phyloP scores from a whole-genome alignment of 2,329 filamentous ascomycete genomes.

The Sarocladium brachiariae region DNA sequence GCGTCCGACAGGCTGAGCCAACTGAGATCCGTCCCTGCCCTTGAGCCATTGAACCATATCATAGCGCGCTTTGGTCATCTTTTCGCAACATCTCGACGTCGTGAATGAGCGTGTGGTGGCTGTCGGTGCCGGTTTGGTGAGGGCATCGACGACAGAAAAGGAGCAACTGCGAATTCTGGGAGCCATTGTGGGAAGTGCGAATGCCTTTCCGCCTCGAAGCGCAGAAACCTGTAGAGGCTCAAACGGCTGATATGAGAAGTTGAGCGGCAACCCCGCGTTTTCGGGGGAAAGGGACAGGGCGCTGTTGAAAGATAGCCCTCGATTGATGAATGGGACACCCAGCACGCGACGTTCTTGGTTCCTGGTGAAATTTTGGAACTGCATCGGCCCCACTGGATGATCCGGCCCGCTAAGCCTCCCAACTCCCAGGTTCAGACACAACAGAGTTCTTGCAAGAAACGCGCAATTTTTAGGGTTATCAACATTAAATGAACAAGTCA shows the following conservation, averaged over 20 bases:
- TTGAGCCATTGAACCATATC: constrained; percentile 33
- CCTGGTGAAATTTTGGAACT: constrained; percentile 9
- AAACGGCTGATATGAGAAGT: too few species aligned
- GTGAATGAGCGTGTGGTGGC: constrained; percentile 27
- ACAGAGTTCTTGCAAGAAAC: too few species aligned
- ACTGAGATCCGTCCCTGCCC: neutral
- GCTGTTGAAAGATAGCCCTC: too few species aligned
- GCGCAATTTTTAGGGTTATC: too few species aligned
- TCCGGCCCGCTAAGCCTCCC: neutral
- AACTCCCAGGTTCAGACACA: too few species aligned
- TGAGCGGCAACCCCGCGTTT: too few species aligned
- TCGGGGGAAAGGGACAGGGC: too few species aligned
- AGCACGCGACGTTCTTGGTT: neutral
- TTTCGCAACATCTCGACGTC: constrained; percentile 30
- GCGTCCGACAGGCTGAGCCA: constrained; percentile 17
- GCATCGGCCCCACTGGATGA: neutral
- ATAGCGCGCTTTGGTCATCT: constrained; percentile 30
- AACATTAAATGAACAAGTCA: too few species aligned
- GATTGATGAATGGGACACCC: neutral
- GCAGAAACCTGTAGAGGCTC: too few species aligned
- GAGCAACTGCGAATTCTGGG: constrained; percentile 25
- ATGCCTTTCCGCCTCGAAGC: neutral
- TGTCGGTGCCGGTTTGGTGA: constrained; percentile 14
- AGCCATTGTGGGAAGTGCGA: constrained; percentile 20
- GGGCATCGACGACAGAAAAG: constrained; percentile 24